Evolutionary conservation across 306 rosid genomes (phyloP).

Genomic region (Prinsepia uniflora): DNA sequence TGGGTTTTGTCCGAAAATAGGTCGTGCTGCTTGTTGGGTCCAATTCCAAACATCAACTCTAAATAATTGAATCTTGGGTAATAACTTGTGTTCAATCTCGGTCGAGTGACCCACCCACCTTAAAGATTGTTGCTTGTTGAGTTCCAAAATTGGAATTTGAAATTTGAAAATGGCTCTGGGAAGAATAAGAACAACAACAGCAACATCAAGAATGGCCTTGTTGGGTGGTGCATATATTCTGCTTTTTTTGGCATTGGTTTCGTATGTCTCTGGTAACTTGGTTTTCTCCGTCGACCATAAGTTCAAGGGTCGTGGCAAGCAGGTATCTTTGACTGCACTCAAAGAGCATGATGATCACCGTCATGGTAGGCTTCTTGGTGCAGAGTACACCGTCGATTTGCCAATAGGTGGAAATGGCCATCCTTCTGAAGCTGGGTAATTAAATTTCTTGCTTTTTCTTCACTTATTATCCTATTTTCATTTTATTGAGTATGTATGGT

Average conservation of each 20-base stretch:
- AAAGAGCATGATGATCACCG: constrained; percentile 67
- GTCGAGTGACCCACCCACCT: background rate
- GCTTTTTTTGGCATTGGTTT: constrained; percentile 20
- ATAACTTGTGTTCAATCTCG: background rate
- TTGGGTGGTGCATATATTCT: constrained; percentile 13
- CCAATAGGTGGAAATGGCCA: constrained; percentile 74
- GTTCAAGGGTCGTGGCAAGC: constrained; percentile 43
- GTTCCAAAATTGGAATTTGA: background rate
- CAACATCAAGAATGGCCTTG: constrained; percentile 9
- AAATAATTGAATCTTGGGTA: background rate
- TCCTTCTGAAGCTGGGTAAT: constrained; percentile 67
- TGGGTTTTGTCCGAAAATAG: constrained; percentile 14
- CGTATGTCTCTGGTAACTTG: constrained; percentile 41
- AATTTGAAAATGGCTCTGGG: constrained; percentile 38
- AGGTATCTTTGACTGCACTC: constrained; percentile 38
- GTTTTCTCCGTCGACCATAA: constrained; percentile 57
- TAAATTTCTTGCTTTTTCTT: background rate
- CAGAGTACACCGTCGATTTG: constrained; percentile 39
- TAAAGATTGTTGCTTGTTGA: background rate
- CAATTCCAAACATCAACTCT: background rate
- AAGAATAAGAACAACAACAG: background rate
- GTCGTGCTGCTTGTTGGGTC: constrained; percentile 10
- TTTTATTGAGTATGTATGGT: background rate
- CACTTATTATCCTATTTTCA: background rate
- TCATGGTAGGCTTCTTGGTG: constrained; percentile 64